phyloP scores from a whole-genome alignment of 106 monocot species.

The Dactylorhiza incarnata region DNA sequence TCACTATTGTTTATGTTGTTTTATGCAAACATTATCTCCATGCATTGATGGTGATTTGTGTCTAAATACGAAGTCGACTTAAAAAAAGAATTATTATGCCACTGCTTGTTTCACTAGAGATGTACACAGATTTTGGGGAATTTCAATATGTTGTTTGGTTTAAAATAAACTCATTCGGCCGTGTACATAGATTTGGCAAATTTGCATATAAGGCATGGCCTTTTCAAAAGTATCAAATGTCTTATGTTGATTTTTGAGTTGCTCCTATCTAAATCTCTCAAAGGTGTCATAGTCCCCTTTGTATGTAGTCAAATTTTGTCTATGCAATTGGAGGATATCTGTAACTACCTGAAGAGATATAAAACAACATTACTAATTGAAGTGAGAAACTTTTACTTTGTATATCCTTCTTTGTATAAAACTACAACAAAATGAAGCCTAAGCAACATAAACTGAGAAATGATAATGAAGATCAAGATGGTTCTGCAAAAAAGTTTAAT shows the following conservation, averaged over 20 bases:
- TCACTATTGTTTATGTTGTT: background rate
- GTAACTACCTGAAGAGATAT: slow-evolving; percentile 71
- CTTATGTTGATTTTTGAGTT: slow-evolving; percentile 84
- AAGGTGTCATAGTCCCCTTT: slow-evolving; percentile 99
- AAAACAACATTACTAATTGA: background rate
- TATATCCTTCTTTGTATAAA: background rate
- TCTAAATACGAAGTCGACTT: background rate
- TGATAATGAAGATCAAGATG: slow-evolving; percentile 88
- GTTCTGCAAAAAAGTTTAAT: slow-evolving; percentile 57
- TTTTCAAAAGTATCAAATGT: slow-evolving; percentile 85
- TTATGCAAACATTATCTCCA: background rate
- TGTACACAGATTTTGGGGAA: background rate
- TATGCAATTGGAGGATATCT: slow-evolving; percentile 83
- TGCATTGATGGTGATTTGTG: background rate
- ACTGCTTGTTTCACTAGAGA: background rate
- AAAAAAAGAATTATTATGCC: background rate
- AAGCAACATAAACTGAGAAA: background rate
- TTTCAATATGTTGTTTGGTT: background rate
- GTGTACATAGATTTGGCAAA: no score
- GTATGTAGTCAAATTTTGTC: slow-evolving; percentile 62
- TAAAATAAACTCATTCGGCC: background rate
- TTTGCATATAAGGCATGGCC: slow-evolving; percentile 92
- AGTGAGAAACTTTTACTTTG: background rate
- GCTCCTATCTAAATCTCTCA: slow-evolving; percentile 81
- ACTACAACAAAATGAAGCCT: background rate